Evolutionary conservation across 345 rosid species (phyloP).

Genomic region (Garcia nutans): DNA sequence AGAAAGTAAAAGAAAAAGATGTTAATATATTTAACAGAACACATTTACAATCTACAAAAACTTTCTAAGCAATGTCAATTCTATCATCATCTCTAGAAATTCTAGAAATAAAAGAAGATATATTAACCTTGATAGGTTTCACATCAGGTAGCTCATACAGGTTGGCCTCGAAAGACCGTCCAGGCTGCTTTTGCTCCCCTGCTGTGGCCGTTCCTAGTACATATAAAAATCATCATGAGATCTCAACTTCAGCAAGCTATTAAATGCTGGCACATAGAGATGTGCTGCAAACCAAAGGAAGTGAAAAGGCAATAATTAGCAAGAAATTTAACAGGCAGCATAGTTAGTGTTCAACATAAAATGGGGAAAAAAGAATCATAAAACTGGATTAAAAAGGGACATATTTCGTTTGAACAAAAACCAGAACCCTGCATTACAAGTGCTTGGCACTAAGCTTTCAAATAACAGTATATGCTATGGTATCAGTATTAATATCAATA

Average conservation of each 20-base stretch:
- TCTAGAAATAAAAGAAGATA: constrained; percentile 10
- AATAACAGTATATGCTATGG: not conserved
- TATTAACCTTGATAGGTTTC: constrained; percentile 51
- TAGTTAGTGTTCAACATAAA: not conserved
- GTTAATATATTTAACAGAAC: not conserved
- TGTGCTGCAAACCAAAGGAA: not conserved
- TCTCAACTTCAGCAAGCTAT: constrained; percentile 3
- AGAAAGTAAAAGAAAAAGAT: not conserved
- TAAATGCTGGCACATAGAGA: not conserved
- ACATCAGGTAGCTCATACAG: constrained; percentile 53
- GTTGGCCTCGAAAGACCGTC: constrained; percentile 50
- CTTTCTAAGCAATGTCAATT: not conserved
- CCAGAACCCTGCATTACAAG: not conserved
- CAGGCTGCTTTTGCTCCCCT: constrained; percentile 47
- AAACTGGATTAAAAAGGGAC: not conserved
- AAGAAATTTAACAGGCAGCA: not conserved
- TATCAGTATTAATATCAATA: not conserved
- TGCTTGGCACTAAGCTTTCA: not conserved
- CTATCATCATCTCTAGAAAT: not conserved
- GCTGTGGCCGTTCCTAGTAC: constrained; percentile 41
- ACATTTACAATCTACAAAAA: not conserved
- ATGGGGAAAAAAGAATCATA: not conserved
- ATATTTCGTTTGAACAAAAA: not conserved
- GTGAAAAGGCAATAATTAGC: not conserved
- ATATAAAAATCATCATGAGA: constrained; percentile 16